These are phyloP conservation scores for Gastrodia elata DNA, from an alignment of 106 monocot genomes.

Conservation along the genomic window DNA sequence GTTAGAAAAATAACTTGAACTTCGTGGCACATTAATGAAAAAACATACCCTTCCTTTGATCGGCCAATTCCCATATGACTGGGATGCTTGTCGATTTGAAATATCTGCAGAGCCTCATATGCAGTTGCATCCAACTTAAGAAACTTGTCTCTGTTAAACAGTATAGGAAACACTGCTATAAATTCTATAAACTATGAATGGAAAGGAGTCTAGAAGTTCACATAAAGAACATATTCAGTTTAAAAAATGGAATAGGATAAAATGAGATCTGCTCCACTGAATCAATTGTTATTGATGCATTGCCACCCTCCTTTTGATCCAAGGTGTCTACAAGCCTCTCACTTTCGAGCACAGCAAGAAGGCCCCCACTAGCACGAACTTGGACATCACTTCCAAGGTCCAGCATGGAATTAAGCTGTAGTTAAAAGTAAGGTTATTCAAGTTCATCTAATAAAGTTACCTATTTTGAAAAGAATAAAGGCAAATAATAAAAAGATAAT, in stretches of 20 bases:
- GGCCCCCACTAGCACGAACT: conserved; percentile 90
- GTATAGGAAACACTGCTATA: conserved; percentile 35
- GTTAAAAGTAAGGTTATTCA: background rate
- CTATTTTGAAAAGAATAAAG: background rate
- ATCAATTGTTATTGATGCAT: conserved; percentile 72
- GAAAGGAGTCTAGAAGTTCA: background rate
- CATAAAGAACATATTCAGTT: background rate
- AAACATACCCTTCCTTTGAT: conserved; percentile 88
- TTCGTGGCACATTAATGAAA: background rate
- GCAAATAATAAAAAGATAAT: background rate
- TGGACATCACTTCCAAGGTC: conserved; percentile 89
- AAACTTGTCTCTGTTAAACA: conserved; percentile 60
- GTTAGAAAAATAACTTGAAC: background rate
- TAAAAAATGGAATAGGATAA: conserved; percentile 44
- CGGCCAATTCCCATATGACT: conserved; percentile 99
- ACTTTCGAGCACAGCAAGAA: conserved; percentile 84
- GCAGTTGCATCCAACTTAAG: conserved; percentile 95
- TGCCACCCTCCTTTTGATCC: conserved; percentile 60
- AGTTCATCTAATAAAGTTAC: background rate
- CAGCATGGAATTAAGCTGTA: conserved; percentile 98
- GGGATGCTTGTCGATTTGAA: conserved; percentile 95
- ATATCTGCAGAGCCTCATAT: conserved; percentile 90
- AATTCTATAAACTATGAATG: background rate
- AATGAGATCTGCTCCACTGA: conserved; percentile 77
- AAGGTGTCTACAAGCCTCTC: conserved; percentile 81